Conservation (phyloP, 2,329 filamentous ascomycete species). For the Stagonosporopsis vannaccii region DNA sequence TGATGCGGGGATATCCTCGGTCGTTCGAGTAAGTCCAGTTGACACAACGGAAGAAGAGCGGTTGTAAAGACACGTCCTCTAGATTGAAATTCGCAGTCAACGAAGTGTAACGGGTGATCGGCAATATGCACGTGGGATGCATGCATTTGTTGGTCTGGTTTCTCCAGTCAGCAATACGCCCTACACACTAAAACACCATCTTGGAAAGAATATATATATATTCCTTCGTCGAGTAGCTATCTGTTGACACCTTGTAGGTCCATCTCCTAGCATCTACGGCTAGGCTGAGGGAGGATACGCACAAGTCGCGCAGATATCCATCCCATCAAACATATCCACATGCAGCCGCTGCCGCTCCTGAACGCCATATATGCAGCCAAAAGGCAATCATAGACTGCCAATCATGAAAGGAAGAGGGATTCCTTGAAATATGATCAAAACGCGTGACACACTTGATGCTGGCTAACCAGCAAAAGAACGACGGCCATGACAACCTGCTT, state of each 20-base stretch:
- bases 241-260: slow-evolving; percentile 9
- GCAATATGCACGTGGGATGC: not conserved
- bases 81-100: not conserved
- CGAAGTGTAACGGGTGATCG: not conserved
- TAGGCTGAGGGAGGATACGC: slow-evolving; percentile 5
- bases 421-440: slow-evolving; percentile 12
- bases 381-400: slow-evolving; percentile 9
- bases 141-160: not conserved
- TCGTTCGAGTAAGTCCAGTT: slow-evolving; percentile 10
- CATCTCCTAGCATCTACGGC: slow-evolving; percentile 5
- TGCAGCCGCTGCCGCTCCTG: slow-evolving; percentile 1
- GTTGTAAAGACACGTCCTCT: too few relatives aligned
- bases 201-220: slow-evolving; percentile 1
- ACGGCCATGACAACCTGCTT: slow-evolving; percentile 32
- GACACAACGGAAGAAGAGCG: not conserved
- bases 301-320: slow-evolving; percentile 12
- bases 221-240: slow-evolving; percentile 3
- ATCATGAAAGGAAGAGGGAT: slow-evolving; percentile 10
- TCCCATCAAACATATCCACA: slow-evolving; percentile 6
- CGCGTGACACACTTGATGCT: slow-evolving; percentile 7
- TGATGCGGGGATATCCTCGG: slow-evolving; percentile 16
- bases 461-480: slow-evolving; percentile 1
- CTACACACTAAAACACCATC: not conserved
- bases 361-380: slow-evolving; percentile 20
- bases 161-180: not conserved